Evolutionary conservation across 192 early-diverging fungal genomes (phyloP), one percentile per base, ranked within the genome.

Genomic region (Linderina pennispora): DNA sequence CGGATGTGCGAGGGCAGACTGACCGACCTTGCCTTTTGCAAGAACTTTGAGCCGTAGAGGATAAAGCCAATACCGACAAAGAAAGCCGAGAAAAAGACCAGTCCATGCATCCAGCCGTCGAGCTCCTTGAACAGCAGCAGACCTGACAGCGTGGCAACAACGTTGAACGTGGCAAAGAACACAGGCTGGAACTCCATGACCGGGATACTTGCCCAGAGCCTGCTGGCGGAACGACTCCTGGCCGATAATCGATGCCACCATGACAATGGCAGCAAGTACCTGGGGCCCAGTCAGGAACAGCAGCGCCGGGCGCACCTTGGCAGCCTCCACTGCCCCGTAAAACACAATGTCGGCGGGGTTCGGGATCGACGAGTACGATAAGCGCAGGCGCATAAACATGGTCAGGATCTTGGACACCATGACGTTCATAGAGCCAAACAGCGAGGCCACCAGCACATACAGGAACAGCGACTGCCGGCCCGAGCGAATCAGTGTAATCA

Each of bases 101-200:
- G 6, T 0, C 50, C 62, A n/a, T 74, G 58, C 18, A 39, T 32
- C 58, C 43, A 48, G 2, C 62, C 59, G 31, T 56, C 41, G 17
- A 74, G 55, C 54, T 74, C 70, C 13, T 48, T 39, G 38, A 74
- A 74, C 51, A 74, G 63, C 34, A 58, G 13, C 19, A 74, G 51
- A 0, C 70, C 53, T 3, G 59, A 24, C 19, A 66, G 58, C 36
- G 63, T 66, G 8, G 70, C 70, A 10, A 62, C 50, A 23, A 66
- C 59, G 41, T 74, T 74, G 45, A 50, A 74, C 6, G 63, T 62
- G 32, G 70, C 70, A 51, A 74, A 74, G 40, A 74, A 74, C 50
- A 74, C 62, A 0, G 70, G 70, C 58, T 74, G 70, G 41, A 74
- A 65, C 48, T 66, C 53, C 58, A 66, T 61, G 3, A 62, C 63